phyloP scores from a whole-genome alignment of 805 yeast genomes.

The Barnettozyma californica region DNA sequence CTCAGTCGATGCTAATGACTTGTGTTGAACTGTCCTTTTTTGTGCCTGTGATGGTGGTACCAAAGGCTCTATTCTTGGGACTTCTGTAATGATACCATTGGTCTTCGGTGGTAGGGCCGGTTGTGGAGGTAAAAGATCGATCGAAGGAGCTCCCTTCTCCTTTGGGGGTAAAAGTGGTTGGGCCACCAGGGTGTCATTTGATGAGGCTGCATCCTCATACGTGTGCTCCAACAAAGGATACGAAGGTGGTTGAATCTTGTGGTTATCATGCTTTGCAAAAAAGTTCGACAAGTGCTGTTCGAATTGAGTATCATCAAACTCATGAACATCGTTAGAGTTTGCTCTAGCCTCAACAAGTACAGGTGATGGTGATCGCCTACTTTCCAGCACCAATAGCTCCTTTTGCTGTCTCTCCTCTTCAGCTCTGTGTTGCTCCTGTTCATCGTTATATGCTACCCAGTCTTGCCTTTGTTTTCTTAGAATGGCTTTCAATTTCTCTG shows the following conservation, averaged over 20 bases:
- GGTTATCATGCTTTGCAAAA: conserved; percentile 5
- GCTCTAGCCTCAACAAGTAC: not conserved
- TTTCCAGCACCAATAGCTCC: not conserved
- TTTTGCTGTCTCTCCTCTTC: not conserved
- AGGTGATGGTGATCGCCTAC: conserved; percentile 1
- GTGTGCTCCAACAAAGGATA: conserved; percentile 17
- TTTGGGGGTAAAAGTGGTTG: conserved; percentile 14
- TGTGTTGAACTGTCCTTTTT: conserved; percentile 26
- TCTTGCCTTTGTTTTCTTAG: conserved; percentile 29
- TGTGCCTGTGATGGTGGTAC: not conserved
- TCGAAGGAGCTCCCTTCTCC: conserved; percentile 2
- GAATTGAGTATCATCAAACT: conserved; percentile 19
- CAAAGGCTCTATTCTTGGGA: not conserved
- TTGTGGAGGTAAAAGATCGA: not conserved
- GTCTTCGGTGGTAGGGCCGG: conserved; percentile 7
- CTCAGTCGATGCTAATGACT: conserved; percentile 42
- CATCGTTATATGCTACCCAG: conserved; percentile 19
- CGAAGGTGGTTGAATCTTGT: conserved; percentile 8
- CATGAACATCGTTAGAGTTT: conserved; percentile 7
- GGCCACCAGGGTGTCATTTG: conserved; percentile 4
- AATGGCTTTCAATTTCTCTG: conserved; percentile 21
- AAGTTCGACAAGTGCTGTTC: conserved; percentile 14
- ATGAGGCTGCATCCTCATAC: conserved; percentile 2
- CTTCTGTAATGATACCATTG: not conserved
- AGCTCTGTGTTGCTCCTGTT: conserved; percentile 23